Conservation (phyloP, 352 stramenopile genomes). For the Phytophthora ohioensis region DNA sequence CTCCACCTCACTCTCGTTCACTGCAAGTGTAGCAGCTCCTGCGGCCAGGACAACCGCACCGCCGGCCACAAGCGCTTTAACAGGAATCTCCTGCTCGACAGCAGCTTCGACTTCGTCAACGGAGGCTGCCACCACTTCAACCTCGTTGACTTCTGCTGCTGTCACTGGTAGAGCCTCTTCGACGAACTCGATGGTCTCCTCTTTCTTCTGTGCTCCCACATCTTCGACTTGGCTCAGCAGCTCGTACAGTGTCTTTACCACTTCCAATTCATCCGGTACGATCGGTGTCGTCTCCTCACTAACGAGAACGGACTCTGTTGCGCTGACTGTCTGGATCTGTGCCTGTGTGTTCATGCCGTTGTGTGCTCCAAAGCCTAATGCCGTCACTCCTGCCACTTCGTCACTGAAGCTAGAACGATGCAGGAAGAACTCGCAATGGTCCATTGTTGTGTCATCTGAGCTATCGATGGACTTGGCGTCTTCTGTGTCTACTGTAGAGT, state of each 20-base stretch:
- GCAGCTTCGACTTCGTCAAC: background rate
- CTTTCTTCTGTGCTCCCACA: background rate
- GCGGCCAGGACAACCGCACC: background rate
- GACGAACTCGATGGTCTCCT: constrained; percentile 1
- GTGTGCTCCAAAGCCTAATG: constrained; percentile 27
- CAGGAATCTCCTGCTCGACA: background rate
- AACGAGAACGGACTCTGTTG: constrained; percentile 5
- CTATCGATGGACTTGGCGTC: constrained; percentile 21
- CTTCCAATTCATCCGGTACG: constrained; percentile 25
- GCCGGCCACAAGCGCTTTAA: background rate
- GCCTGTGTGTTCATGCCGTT: constrained; percentile 28
- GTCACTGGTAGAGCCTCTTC: background rate
- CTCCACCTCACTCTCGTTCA: background rate
- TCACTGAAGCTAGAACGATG: constrained; percentile 32
- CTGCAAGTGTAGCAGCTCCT: constrained; percentile 5
- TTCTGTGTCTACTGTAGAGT: constrained; percentile 28
- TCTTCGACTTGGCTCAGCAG: constrained; percentile 18
- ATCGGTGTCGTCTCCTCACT: constrained; percentile 23
- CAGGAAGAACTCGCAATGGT: constrained; percentile 21
- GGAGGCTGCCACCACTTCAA: background rate
- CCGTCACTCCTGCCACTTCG: constrained; percentile 18
- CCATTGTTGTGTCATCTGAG: constrained; percentile 21
- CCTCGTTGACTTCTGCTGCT: background rate
- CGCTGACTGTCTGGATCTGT: constrained; percentile 9
- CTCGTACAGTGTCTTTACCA: constrained; percentile 26